These are phyloP conservation scores for Debaryomycetaceae sp. DNA, from an alignment of 1,139 yeast genomes.

Conservation along the genomic window DNA sequence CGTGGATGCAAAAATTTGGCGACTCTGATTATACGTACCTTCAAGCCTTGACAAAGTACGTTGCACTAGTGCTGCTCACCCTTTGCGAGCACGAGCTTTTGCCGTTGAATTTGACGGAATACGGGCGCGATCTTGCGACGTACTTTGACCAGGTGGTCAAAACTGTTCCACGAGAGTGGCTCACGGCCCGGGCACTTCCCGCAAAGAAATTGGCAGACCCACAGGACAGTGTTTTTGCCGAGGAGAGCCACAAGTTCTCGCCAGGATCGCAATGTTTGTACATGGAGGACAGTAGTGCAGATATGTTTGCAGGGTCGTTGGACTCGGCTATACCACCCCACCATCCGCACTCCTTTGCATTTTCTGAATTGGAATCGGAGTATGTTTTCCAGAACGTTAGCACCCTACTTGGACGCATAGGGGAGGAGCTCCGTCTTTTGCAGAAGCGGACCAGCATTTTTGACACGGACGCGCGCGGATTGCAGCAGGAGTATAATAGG, in stretches of 20 bases:
- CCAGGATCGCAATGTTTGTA: too few species aligned
- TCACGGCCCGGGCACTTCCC: constrained; percentile 7
- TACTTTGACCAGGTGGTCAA: constrained; percentile 20
- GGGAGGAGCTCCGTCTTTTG: constrained; percentile 16
- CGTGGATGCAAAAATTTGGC: constrained; percentile 44
- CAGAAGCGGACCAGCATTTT: constrained; percentile 18
- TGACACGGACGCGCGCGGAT: constrained; percentile 23
- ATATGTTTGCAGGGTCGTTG: not conserved
- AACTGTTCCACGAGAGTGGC: constrained; percentile 20
- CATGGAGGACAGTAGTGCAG: too few species aligned
- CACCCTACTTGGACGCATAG: constrained; percentile 17
- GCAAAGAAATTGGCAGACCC: not conserved
- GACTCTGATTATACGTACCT: constrained; percentile 49
- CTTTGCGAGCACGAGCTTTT: constrained; percentile 47
- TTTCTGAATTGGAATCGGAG: constrained; percentile 10
- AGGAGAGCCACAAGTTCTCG: constrained; percentile 2
- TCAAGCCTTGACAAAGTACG: constrained; percentile 45
- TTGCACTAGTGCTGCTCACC: constrained; percentile 43
- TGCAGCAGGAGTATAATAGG: constrained; percentile 26
- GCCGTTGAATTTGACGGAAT: constrained; percentile 24
- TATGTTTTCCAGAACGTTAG: too few species aligned
- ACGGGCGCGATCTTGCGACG: constrained; percentile 19
- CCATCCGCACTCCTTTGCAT: not conserved
- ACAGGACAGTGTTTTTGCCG: constrained; percentile 4
- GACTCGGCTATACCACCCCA: not conserved